Evolutionary conservation across 768 basidiomycete species (phyloP).

Genomic region (Chiua virens): DNA sequence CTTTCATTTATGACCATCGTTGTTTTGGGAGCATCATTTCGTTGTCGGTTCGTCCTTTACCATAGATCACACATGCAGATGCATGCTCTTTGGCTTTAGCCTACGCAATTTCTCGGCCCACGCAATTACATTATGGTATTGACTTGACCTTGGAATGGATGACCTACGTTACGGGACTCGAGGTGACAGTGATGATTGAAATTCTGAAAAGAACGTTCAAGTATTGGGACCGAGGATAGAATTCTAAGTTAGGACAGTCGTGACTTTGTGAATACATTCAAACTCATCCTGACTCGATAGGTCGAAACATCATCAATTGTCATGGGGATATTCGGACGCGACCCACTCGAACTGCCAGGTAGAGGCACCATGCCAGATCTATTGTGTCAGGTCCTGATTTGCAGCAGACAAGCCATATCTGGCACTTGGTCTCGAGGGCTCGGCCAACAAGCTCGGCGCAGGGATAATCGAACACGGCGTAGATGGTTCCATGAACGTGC

Average conservation of each 20-base stretch:
- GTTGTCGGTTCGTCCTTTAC: slow-evolving; percentile 10
- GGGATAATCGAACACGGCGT: slow-evolving; percentile 85
- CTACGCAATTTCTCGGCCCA: slow-evolving; percentile 3
- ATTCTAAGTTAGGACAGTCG: too few species aligned
- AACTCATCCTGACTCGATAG: too few species aligned
- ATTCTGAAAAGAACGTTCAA: too few species aligned
- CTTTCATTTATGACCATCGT: not conserved
- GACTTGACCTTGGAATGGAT: slow-evolving; percentile 2
- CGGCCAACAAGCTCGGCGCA: slow-evolving; percentile 96
- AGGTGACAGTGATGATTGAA: too few species aligned
- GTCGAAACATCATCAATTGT: slow-evolving; percentile 14
- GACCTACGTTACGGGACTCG: too few species aligned
- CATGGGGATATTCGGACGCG: slow-evolving; percentile 11
- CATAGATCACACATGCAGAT: slow-evolving; percentile 23
- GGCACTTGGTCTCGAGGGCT: slow-evolving; percentile 96
- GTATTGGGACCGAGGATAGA: too few species aligned
- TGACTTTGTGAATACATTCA: too few species aligned
- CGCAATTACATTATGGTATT: slow-evolving; percentile 12
- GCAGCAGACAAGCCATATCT: slow-evolving; percentile 62
- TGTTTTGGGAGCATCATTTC: slow-evolving; percentile 5
- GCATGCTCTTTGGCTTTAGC: slow-evolving; percentile 6
- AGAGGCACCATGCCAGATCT: slow-evolving; percentile 15
- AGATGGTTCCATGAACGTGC: slow-evolving; percentile 70
- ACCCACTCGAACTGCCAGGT: slow-evolving; percentile 36
- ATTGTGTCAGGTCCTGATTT: slow-evolving; percentile 11